phyloP scores from a whole-genome alignment of 176 grass and related monocot genomes.

The Hsuehochloa calcarea region DNA sequence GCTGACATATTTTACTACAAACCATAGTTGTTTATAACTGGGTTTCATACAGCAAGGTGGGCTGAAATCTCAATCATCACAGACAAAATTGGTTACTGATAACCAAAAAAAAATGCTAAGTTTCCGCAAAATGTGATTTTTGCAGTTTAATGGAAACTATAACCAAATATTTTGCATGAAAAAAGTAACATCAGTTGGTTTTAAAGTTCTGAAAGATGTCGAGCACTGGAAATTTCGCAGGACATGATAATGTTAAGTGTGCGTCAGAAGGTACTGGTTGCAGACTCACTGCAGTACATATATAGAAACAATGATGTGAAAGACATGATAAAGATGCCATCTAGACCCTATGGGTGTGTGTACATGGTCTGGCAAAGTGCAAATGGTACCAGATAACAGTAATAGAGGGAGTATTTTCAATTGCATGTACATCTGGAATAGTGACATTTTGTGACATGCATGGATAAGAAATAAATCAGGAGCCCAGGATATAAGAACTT shows the following conservation, averaged over 20 bases:
- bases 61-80: neutral
- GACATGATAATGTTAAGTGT: neutral
- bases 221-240: neutral
- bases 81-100: neutral
- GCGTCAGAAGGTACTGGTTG: neutral
- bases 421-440: neutral
- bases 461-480: neutral
- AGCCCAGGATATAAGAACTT: neutral
- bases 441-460: neutral
- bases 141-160: neutral
- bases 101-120: neutral
- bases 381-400: neutral
- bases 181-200: neutral
- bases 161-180: neutral
- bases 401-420: neutral
- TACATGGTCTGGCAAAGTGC: neutral
- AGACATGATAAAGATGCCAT: neutral
- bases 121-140: neutral
- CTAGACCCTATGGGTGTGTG: neutral
- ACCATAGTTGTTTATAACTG: neutral
- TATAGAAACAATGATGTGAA: neutral
- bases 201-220: slow-evolving; percentile 7
- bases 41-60: neutral
- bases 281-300: neutral
- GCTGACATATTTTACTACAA: neutral